Conservation (phyloP, 495 filamentous ascomycete species). For the Aspergillus homomorphus region DNA sequence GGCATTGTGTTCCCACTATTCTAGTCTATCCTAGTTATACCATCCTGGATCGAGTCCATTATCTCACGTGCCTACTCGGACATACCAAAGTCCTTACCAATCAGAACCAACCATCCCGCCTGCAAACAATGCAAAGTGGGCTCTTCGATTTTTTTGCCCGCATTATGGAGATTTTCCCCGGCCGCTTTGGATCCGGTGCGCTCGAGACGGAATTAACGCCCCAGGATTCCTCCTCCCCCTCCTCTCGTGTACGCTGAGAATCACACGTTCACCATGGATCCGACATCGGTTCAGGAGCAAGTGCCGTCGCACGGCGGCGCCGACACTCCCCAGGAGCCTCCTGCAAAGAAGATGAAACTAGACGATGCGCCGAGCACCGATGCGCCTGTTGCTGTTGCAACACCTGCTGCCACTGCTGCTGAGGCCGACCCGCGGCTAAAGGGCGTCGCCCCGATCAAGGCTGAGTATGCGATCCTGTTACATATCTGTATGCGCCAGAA, state of each 20-base stretch:
- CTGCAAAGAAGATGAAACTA: slow-evolving; percentile 58
- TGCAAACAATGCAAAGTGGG: not conserved
- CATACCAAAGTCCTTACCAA: not conserved
- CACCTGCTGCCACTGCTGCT: slow-evolving; percentile 20
- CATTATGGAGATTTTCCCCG: not conserved
- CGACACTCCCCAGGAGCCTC: slow-evolving; percentile 40
- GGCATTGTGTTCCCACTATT: no score
- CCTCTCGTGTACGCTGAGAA: not conserved
- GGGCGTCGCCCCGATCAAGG: slow-evolving; percentile 79
- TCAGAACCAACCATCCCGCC: not conserved
- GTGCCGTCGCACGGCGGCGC: slow-evolving; percentile 12
- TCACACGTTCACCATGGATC: slow-evolving; percentile 15
- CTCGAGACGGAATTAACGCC: not conserved
- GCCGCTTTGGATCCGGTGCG: not conserved
- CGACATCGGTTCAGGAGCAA: slow-evolving; percentile 11
- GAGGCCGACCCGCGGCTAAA: slow-evolving; percentile 42
- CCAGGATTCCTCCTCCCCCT: not conserved
- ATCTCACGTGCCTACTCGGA: not conserved
- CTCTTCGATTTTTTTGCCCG: not conserved
- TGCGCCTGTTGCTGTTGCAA: slow-evolving; percentile 18
- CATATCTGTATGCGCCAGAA: not conserved
- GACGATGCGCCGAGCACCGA: slow-evolving; percentile 33
- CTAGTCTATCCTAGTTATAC: no score
- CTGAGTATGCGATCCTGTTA: slow-evolving; percentile 59
- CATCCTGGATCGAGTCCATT: no score